Conservation (phyloP, 2,329 filamentous ascomycete species). For the Coleophoma cylindrospora region DNA sequence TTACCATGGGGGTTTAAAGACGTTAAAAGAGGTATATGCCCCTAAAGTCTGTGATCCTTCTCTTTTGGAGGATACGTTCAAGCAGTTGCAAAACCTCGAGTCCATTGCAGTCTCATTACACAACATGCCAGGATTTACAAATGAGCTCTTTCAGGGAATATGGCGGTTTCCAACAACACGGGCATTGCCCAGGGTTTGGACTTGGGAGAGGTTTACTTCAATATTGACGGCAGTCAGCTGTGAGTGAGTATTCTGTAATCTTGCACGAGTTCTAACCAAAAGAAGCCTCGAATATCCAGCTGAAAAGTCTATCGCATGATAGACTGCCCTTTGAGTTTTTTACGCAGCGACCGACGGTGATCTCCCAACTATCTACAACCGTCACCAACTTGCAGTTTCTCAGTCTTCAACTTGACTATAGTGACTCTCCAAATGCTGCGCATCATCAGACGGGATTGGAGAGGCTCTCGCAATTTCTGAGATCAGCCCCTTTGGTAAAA, state of each 20-base stretch:
- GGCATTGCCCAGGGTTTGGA: conserved; percentile 13
- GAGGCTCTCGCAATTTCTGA: conserved; percentile 12
- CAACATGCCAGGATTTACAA: conserved; percentile 13
- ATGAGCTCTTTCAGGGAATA: conserved; percentile 12
- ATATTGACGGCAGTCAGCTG: conserved; percentile 11
- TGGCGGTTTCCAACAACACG: conserved; percentile 21
- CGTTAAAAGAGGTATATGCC: conserved; percentile 20
- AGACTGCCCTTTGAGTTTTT: conserved; percentile 24
- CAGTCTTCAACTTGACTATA: conserved; percentile 15
- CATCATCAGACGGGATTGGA: conserved; percentile 9
- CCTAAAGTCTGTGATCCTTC: conserved; percentile 12
- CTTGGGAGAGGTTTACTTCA: conserved; percentile 15
- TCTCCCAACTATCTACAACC: conserved; percentile 8
- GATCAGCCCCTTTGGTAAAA: conserved; percentile 9
- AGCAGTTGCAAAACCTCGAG: conserved; percentile 13
- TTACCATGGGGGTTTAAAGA: conserved; percentile 23
- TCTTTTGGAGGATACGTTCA: conserved; percentile 11
- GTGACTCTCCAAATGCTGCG: conserved; percentile 11
- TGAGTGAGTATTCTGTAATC: neutral
- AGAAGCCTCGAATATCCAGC: neutral
- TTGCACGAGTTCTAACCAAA: neutral
- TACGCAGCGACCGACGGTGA: conserved; percentile 9
- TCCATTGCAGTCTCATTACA: conserved; percentile 15
- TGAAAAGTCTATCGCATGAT: conserved; percentile 19
- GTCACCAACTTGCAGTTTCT: conserved; percentile 13